Percentiles rank a stretch among this genome's conserved stretches.
phyloP scores from a whole-genome alignment of 2,329 filamentous ascomycete species.

The Sclerotinia borealis region DNA sequence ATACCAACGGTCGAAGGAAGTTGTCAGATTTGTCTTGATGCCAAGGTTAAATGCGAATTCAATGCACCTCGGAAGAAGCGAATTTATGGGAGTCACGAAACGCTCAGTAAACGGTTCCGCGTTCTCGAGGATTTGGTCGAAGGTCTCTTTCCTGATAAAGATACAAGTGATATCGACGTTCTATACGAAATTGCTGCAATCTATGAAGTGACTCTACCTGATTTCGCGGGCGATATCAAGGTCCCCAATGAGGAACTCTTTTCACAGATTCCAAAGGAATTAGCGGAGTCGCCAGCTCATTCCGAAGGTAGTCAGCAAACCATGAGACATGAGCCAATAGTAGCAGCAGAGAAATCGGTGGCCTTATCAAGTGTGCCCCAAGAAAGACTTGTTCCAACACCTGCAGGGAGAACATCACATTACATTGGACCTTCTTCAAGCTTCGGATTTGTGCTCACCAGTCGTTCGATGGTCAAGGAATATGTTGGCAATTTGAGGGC shows the following conservation, averaged over 20 bases:
- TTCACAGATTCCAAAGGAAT: constrained; percentile 17
- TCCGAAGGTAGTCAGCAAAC: constrained; percentile 5
- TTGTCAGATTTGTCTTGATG: constrained; percentile 37
- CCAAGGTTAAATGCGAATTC: constrained; percentile 37
- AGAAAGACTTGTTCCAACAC: constrained; percentile 27
- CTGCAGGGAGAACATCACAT: constrained; percentile 25
- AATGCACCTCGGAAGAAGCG: constrained; percentile 40
- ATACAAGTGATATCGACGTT: constrained; percentile 35
- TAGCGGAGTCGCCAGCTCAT: constrained; percentile 17
- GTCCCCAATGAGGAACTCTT: constrained; percentile 25
- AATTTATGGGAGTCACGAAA: constrained; percentile 41
- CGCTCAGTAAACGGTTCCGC: constrained; percentile 39
- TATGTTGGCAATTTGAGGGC: constrained; percentile 24
- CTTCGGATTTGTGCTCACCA: constrained; percentile 29
- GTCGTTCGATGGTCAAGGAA: constrained; percentile 30
- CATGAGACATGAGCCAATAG: constrained; percentile 6
- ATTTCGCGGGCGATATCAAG: constrained; percentile 25
- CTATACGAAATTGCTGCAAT: constrained; percentile 37
- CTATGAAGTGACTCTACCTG: constrained; percentile 36
- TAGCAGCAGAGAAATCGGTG: constrained; percentile 3
- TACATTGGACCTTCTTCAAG: constrained; percentile 31
- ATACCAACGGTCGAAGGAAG: constrained; percentile 29
- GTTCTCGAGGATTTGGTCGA: constrained; percentile 39
- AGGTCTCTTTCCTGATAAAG: constrained; percentile 37
- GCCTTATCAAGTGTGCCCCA: constrained; percentile 16